A percentile compares a stretch with the other conserved stretches of the same genome.
Evolutionary conservation across 1,284 basidiomycete species (phyloP).

Genomic region (Meira miltonrushii): DNA sequence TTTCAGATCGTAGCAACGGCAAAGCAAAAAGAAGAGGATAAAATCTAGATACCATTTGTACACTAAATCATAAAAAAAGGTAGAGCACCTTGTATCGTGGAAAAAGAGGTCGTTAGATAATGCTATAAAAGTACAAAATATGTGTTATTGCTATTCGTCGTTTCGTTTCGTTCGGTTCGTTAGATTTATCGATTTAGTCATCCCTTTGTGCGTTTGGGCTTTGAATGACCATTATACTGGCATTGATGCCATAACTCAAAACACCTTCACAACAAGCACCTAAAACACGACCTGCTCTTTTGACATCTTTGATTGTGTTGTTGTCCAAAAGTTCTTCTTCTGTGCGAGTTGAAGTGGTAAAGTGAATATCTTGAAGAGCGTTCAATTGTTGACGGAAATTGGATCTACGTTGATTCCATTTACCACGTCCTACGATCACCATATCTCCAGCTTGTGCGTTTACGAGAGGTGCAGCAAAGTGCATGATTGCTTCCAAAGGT

Average conservation of each 20-base stretch:
- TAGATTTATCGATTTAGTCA: no score
- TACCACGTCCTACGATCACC: slow-evolving; percentile 28
- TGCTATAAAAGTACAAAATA: no score
- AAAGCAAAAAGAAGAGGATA: no score
- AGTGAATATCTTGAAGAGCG: slow-evolving; percentile 12
- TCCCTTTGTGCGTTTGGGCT: no score
- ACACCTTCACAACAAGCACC: slow-evolving; percentile 24
- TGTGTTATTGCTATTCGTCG: no score
- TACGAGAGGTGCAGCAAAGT: slow-evolving; percentile 8
- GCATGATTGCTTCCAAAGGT: not conserved
- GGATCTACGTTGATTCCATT: slow-evolving; percentile 23
- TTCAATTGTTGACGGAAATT: slow-evolving; percentile 23
- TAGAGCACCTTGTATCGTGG: no score
- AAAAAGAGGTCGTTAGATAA: no score
- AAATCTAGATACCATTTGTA: no score
- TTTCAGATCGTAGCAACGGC: no score
- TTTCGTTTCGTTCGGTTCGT: no score
- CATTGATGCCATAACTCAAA: slow-evolving; percentile 12
- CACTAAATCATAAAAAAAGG: no score
- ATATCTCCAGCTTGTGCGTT: slow-evolving; percentile 21
- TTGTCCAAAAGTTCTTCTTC: slow-evolving; percentile 11
- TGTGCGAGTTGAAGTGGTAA: not conserved
- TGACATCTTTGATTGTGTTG: slow-evolving; percentile 13
- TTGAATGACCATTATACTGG: slow-evolving; percentile 10
- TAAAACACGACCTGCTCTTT: slow-evolving; percentile 19